Percentiles rank a stretch among this genome's conserved stretches.
phyloP scores from a whole-genome alignment of 371 early-diverging fungal genomes.

The Apophysomyces ossiformis region DNA sequence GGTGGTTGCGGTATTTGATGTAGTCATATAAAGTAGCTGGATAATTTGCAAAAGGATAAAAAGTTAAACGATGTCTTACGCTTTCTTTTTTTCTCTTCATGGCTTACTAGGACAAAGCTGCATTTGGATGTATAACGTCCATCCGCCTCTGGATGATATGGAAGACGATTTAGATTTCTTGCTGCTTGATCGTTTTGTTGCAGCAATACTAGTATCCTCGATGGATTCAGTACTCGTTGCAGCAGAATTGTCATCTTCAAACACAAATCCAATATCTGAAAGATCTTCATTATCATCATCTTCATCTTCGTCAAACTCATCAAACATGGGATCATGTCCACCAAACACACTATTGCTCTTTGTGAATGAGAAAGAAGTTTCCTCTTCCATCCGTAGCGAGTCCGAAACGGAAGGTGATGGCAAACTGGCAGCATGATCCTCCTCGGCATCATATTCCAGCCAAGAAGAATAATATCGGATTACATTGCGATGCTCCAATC shows the following conservation, averaged over 20 bases:
- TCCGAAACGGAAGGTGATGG: slow-evolving; percentile 6
- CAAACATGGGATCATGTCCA: slow-evolving; percentile 27
- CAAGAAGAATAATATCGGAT: slow-evolving; percentile 94
- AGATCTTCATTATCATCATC: not conserved
- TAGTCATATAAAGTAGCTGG: slow-evolving; percentile 52
- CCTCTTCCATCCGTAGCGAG: slow-evolving; percentile 12
- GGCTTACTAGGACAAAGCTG: slow-evolving; percentile 76
- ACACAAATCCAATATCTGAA: slow-evolving; percentile 21
- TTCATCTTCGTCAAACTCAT: slow-evolving; percentile 11
- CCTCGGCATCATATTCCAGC: slow-evolving; percentile 74
- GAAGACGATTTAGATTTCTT: not conserved
- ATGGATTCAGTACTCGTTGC: not conserved
- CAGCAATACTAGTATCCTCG: not conserved
- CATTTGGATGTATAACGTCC: slow-evolving; percentile 85
- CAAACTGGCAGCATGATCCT: not conserved
- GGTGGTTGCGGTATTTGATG: slow-evolving; percentile 41
- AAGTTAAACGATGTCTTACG: no score
- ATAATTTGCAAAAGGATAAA: not conserved
- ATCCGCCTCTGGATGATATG: slow-evolving; percentile 30
- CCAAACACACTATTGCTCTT: slow-evolving; percentile 15
- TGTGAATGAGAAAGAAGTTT: slow-evolving; percentile 5
- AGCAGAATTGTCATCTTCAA: slow-evolving; percentile 6
- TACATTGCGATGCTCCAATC: slow-evolving; percentile 88
- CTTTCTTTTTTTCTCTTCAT: not conserved
- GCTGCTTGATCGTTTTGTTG: slow-evolving; percentile 10